These are phyloP conservation scores for Cotoneaster glaucophyllus DNA, from an alignment of 306 rosid genomes.

Conservation along the genomic window DNA sequence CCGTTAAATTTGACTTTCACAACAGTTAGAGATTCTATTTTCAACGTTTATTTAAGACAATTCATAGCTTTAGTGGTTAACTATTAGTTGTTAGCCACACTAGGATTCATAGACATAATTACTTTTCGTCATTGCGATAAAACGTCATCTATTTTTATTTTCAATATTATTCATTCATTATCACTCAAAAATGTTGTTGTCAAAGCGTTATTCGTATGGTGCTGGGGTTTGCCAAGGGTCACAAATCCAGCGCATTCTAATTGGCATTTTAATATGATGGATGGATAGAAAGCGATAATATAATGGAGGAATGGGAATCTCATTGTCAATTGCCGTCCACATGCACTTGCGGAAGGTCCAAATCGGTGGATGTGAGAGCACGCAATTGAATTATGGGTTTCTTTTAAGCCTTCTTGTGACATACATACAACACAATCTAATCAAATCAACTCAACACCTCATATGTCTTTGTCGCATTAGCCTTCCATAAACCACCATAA, in stretches of 20 bases:
- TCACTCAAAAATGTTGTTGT: background rate
- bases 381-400: constrained; percentile 10
- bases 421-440: constrained; percentile 15
- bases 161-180: too few relatives aligned
- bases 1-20: too few relatives aligned
- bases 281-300: too few relatives aligned
- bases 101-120: too few relatives aligned
- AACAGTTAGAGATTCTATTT: too few relatives aligned
- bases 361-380: background rate
- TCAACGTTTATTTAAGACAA: too few relatives aligned
- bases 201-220: background rate
- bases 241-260: background rate
- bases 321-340: constrained; percentile 1
- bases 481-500: background rate
- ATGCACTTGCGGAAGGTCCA: constrained; percentile 23
- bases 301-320: background rate
- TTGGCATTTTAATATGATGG: background rate
- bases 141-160: too few relatives aligned
- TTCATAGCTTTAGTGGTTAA: too few relatives aligned
- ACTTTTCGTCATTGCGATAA: too few relatives aligned
- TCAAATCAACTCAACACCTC: constrained; percentile 32
- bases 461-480: constrained; percentile 31
- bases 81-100: too few relatives aligned
- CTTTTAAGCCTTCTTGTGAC: constrained; percentile 5
- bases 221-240: background rate